Percentiles rank a stretch among this genome's conserved stretches.
Evolutionary conservation across 345 rosid species (phyloP).

Genomic region (Citrus hindsii): DNA sequence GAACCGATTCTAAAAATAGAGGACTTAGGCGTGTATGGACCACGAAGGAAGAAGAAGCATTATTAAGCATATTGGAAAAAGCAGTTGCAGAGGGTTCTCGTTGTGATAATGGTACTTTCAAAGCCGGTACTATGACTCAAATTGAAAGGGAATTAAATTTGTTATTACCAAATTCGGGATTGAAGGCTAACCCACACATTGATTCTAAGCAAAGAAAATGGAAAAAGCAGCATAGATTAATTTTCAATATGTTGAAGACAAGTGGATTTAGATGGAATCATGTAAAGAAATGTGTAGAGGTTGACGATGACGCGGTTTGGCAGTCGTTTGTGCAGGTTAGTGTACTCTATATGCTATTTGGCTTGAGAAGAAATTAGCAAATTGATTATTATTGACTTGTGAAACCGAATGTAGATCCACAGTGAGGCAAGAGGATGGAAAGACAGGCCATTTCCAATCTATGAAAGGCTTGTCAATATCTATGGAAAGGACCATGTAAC

Average conservation of each 20-base stretch:
- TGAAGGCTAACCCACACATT: conserved; percentile 1
- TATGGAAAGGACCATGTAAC: neutral
- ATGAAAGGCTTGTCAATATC: neutral
- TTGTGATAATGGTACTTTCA: conserved; percentile 5
- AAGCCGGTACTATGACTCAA: neutral
- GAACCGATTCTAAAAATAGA: neutral
- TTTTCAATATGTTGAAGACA: neutral
- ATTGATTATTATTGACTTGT: neutral
- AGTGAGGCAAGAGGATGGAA: neutral
- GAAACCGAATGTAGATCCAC: neutral
- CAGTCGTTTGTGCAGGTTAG: neutral
- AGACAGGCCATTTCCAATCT: conserved; percentile 1
- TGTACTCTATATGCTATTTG: neutral
- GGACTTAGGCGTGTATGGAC: neutral
- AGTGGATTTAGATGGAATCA: neutral
- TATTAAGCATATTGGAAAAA: neutral
- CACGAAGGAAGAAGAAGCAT: neutral
- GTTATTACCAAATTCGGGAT: neutral
- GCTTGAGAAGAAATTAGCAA: neutral
- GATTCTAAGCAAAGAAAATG: conserved; percentile 2
- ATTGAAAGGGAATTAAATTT: neutral
- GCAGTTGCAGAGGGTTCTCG: neutral
- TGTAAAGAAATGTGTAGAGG: neutral
- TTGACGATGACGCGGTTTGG: neutral
- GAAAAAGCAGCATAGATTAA: neutral